phyloP scores from a whole-genome alignment of 148 eudicot genomes.

The Limonium bicolor region DNA sequence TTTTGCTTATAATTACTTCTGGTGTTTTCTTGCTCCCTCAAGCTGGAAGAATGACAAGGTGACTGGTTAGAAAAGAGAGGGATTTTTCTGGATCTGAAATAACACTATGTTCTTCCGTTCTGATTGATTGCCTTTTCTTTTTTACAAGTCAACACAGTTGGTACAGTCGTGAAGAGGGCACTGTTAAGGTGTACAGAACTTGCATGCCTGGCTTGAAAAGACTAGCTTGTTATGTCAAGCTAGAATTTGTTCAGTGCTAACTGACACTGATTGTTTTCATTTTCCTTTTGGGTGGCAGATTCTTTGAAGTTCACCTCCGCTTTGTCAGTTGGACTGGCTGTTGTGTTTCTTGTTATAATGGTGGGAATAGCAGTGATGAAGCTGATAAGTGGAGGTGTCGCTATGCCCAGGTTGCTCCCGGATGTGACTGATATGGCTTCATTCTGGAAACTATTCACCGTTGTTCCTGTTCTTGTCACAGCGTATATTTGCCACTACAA shows the following conservation, averaged over 20 bases:
- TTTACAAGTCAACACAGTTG: no score
- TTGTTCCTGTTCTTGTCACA: conserved; percentile 70
- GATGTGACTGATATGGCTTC: conserved; percentile 54
- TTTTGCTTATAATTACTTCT: no score
- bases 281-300: conserved; percentile 24
- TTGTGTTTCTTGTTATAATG: conserved; percentile 66
- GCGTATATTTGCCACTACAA: conserved; percentile 88
- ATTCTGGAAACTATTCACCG: conserved; percentile 75
- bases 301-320: conserved; percentile 82
- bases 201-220: no score
- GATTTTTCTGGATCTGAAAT: no score
- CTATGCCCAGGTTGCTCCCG: conserved; percentile 56
- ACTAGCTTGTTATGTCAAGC: not conserved
- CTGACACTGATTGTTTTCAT: not conserved
- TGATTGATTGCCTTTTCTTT: no score
- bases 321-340: conserved; percentile 67
- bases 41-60: no score
- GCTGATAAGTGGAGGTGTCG: conserved; percentile 47
- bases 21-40: no score
- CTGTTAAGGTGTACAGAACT: no score
- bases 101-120: not conserved
- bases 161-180: no score
- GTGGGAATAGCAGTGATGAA: conserved; percentile 55
- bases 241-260: not conserved
- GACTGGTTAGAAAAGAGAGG: no score